phyloP scores from a whole-genome alignment of 345 rosid genomes.

The Dipteronia dyeriana region DNA sequence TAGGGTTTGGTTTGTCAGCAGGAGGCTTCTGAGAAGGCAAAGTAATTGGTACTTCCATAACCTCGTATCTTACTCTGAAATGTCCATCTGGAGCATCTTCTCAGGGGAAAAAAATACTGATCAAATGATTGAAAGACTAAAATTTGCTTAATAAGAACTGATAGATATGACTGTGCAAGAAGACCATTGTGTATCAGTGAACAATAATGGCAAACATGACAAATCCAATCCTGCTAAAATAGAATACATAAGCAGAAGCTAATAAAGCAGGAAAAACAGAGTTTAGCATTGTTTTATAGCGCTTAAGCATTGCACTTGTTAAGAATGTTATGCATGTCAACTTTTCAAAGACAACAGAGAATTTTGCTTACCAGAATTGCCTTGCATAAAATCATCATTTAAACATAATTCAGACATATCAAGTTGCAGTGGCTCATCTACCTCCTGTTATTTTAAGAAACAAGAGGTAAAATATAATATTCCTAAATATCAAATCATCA shows the following conservation, averaged over 20 bases:
- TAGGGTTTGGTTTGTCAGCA: constrained; percentile 89
- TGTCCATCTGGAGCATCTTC: constrained; percentile 72
- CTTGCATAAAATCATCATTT: constrained; percentile 69
- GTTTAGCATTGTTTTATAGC: background rate
- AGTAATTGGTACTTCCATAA: constrained; percentile 70
- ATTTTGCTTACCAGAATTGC: constrained; percentile 55
- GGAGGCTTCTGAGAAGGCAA: constrained; percentile 87
- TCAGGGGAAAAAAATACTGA: constrained; percentile 16
- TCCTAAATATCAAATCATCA: background rate
- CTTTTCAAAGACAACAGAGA: background rate
- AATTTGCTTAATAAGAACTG: background rate
- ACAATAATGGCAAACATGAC: background rate
- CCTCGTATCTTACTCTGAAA: constrained; percentile 76
- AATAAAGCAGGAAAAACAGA: background rate
- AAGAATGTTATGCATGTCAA: background rate
- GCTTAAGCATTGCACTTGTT: background rate
- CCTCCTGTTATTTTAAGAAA: constrained; percentile 56
- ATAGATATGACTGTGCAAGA: background rate
- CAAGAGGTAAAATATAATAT: constrained; percentile 17
- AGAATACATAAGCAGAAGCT: background rate
- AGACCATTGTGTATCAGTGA: background rate
- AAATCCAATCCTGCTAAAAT: background rate
- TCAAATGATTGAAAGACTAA: constrained; percentile 4
- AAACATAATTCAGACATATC: constrained; percentile 78
- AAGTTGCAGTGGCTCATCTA: constrained; percentile 84